These are phyloP conservation scores for Beauveria pseudobassiana DNA, from an alignment of 2,329 filamentous ascomycete genomes.

Conservation along the genomic window DNA sequence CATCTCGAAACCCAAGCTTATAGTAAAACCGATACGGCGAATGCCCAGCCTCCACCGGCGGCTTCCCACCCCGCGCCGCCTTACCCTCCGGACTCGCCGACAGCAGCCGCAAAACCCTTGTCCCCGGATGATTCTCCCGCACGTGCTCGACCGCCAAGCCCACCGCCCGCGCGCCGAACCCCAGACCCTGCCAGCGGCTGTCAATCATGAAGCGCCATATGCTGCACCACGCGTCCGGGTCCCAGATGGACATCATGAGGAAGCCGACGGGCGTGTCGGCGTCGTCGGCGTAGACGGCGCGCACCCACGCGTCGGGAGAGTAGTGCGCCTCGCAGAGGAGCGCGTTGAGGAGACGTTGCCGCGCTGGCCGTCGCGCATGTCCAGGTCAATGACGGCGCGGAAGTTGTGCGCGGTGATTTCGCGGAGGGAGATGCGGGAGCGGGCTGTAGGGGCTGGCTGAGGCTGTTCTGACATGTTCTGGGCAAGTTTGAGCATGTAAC, in stretches of 20 bases:
- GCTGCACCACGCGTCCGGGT: constrained; percentile 3
- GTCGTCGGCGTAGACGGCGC: constrained; percentile 12
- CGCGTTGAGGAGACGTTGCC: constrained; percentile 11
- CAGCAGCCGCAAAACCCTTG: background rate
- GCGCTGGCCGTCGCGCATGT: background rate
- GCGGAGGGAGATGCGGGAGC: background rate
- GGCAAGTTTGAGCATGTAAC: too few relatives aligned
- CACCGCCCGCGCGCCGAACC: background rate
- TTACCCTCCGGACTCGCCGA: constrained; percentile 8
- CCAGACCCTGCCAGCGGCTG: background rate
- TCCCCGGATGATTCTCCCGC: background rate
- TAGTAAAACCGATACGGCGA: constrained; percentile 10
- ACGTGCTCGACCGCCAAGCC: constrained; percentile 4
- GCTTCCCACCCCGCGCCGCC: background rate
- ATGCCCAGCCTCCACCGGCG: background rate
- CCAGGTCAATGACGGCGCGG: constrained; percentile 10
- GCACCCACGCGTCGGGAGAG: constrained; percentile 10
- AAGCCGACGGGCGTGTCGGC: constrained; percentile 6
- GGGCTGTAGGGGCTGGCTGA: too few relatives aligned
- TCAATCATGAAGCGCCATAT: constrained; percentile 11
- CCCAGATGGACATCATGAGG: constrained; percentile 12
- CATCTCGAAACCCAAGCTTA: constrained; percentile 8
- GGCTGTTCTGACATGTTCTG: too few relatives aligned
- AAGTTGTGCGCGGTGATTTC: constrained; percentile 11
- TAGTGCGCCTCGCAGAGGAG: constrained; percentile 12